These are phyloP conservation scores for Kentomonas sorsogonicus DNA, from an alignment of 208 protist genomes.

Conservation along the genomic window DNA sequence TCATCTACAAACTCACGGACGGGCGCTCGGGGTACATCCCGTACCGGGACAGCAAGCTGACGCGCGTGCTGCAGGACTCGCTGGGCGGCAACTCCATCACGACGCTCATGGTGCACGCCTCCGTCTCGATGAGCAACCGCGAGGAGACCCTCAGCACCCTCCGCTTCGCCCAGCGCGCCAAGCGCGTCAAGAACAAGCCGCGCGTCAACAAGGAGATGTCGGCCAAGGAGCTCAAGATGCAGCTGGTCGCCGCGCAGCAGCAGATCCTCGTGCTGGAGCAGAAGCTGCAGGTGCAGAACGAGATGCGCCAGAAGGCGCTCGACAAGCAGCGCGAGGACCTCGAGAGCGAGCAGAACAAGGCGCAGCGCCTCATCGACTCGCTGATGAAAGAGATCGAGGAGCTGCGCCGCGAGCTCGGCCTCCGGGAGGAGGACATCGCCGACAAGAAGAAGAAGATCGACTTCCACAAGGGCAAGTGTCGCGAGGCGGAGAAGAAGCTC, in stretches of 20 bases:
- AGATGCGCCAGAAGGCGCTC: conserved; percentile 1
- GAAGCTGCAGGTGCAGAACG: conserved; percentile 25
- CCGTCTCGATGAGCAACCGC: conserved; percentile 16
- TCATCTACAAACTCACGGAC: conserved; percentile 69
- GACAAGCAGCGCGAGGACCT: conserved; percentile 13
- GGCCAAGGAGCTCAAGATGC: conserved; percentile 26
- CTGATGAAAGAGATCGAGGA: conserved; percentile 32
- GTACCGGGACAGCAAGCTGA: conserved; percentile 75
- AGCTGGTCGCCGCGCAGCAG: conserved; percentile 31
- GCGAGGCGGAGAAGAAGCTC: conserved; percentile 13
- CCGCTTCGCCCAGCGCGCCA: conserved; percentile 56
- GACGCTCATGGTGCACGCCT: conserved; percentile 49
- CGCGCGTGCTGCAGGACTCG: conserved; percentile 54
- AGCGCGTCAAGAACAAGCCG: conserved; percentile 49
- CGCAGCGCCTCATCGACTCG: conserved; percentile 29
- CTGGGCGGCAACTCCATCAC: conserved; percentile 54
- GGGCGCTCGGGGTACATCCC: conserved; percentile 41
- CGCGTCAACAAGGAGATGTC: conserved; percentile 41
- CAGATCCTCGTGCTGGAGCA: conserved; percentile 41
- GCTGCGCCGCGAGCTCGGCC: conserved; percentile 20
- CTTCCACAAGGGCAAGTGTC: conserved; percentile 23
- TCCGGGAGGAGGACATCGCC: conserved; percentile 31
- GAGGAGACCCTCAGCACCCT: conserved; percentile 61
- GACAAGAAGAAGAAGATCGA: conserved; percentile 20
- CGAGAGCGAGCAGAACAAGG: conserved; percentile 15